Evolutionary conservation across 2,329 filamentous ascomycete species (phyloP).

Genomic region (Neonectria coccinea): DNA sequence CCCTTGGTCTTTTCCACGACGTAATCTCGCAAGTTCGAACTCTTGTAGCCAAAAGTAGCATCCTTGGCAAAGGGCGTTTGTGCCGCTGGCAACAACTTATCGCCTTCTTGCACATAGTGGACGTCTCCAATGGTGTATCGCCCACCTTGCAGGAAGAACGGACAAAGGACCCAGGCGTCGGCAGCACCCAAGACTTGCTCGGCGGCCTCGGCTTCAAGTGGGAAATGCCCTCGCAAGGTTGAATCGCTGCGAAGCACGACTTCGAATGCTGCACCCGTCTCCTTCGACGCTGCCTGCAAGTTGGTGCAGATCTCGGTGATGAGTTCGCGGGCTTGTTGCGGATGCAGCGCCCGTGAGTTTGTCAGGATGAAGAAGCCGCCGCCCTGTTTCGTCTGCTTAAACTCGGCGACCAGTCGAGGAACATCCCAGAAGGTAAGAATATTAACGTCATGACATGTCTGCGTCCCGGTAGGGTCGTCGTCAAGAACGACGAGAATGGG

Average conservation of each 20-base stretch:
- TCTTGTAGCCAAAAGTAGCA: conserved; percentile 68
- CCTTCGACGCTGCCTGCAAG: conserved; percentile 57
- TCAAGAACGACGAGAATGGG: conserved; percentile 59
- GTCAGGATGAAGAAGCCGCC: conserved; percentile 71
- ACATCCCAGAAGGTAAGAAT: conserved; percentile 67
- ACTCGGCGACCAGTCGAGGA: conserved; percentile 57
- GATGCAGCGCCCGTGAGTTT: conserved; percentile 67
- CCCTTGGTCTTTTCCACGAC: conserved; percentile 65
- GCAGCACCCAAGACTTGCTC: conserved; percentile 61
- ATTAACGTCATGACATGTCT: conserved; percentile 69
- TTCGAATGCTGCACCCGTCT: conserved; percentile 58
- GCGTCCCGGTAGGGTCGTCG: conserved; percentile 70
- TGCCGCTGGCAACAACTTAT: conserved; percentile 54
- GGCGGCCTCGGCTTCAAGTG: conserved; percentile 64
- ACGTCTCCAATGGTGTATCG: conserved; percentile 68
- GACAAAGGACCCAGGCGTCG: conserved; percentile 67
- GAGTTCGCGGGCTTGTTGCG: conserved; percentile 58
- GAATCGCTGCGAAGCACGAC: conserved; percentile 69
- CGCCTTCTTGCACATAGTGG: conserved; percentile 68
- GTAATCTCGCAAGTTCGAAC: conserved; percentile 60
- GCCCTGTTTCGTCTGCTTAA: conserved; percentile 50
- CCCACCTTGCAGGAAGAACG: conserved; percentile 70
- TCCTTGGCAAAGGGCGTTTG: conserved; percentile 68
- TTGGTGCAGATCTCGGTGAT: conserved; percentile 64
- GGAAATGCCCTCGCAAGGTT: conserved; percentile 68